Evolutionary conservation across 2,329 filamentous ascomycete species (phyloP).

Genomic region (Colletotrichum chrysophilum): DNA sequence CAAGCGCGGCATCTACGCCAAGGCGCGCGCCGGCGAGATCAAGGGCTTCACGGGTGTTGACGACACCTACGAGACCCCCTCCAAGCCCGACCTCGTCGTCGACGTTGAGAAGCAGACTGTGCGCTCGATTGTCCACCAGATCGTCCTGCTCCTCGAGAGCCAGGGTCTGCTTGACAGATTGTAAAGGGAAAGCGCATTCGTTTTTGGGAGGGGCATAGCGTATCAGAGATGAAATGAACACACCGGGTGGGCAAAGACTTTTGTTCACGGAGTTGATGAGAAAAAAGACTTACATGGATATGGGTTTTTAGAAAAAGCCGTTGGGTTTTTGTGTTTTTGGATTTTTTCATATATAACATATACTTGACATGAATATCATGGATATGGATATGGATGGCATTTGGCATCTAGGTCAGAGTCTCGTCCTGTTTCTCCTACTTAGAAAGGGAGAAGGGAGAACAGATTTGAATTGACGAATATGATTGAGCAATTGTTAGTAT

Average conservation of each 20-base stretch:
- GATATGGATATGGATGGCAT: neutral
- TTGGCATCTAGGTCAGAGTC: neutral
- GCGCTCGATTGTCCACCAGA: slow-evolving; percentile 94
- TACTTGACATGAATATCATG: neutral
- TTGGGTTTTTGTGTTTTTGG: neutral
- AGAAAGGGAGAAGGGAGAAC: neutral
- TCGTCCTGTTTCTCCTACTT: too few relatives aligned
- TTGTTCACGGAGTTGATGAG: neutral
- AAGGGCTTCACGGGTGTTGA: slow-evolving; percentile 98
- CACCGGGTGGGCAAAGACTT: neutral
- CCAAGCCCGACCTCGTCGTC: slow-evolving; percentile 83
- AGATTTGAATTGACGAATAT: neutral
- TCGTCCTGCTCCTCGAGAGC: slow-evolving; percentile 89
- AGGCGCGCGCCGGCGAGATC: slow-evolving; percentile 87
- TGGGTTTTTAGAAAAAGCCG: neutral
- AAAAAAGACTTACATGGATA: neutral
- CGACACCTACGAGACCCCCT: slow-evolving; percentile 89
- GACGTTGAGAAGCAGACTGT: slow-evolving; percentile 87
- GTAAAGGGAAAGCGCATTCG: slow-evolving; percentile 33
- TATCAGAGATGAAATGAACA: neutral
- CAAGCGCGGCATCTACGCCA: slow-evolving; percentile 86
- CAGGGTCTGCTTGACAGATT: slow-evolving; percentile 82
- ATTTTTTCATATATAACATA: neutral
- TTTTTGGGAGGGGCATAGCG: neutral
- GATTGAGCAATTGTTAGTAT: neutral